phyloP scores from a whole-genome alignment of 1,284 basidiomycete genomes.

The Trametes sp. region DNA sequence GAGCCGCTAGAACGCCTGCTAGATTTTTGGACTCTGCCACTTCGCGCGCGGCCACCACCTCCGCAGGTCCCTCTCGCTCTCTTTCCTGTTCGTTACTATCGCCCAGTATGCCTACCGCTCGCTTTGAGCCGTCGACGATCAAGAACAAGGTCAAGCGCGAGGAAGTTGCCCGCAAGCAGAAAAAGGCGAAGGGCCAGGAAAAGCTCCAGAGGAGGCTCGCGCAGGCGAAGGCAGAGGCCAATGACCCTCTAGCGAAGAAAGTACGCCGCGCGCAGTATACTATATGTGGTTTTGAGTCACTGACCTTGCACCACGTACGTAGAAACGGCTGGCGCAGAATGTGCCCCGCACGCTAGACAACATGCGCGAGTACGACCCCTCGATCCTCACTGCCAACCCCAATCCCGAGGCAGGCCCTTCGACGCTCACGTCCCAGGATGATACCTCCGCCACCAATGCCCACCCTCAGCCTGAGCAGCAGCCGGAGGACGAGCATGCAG shows the following conservation, averaged over 20 bases:
- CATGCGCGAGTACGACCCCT: constrained; percentile 89
- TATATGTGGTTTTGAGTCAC: not conserved
- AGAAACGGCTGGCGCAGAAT: constrained; percentile 88
- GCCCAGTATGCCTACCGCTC: constrained; percentile 56
- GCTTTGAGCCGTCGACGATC: constrained; percentile 72
- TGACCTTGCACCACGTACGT: not conserved
- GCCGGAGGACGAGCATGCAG: constrained; percentile 62
- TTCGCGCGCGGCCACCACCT: constrained; percentile 1
- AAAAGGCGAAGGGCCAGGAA: constrained; percentile 80
- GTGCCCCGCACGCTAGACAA: constrained; percentile 94
- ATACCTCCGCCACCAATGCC: constrained; percentile 29
- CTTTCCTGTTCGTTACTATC: not conserved
- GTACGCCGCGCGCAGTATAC: constrained; percentile 48
- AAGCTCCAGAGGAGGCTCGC: constrained; percentile 86
- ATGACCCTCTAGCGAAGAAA: constrained; percentile 75
- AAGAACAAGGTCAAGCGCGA: constrained; percentile 89
- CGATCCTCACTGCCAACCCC: constrained; percentile 79
- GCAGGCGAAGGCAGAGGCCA: constrained; percentile 73
- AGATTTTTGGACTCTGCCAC: constrained; percentile 26
- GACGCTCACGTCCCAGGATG: constrained; percentile 40
- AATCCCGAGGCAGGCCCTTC: constrained; percentile 43
- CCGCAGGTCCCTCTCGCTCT: constrained; percentile 1
- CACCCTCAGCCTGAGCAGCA: constrained; percentile 32
- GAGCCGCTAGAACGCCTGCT: constrained; percentile 22
- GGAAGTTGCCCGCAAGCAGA: constrained; percentile 76